phyloP scores from a whole-genome alignment of 164 flowering plant genomes.

The Chimonanthus praecox region DNA sequence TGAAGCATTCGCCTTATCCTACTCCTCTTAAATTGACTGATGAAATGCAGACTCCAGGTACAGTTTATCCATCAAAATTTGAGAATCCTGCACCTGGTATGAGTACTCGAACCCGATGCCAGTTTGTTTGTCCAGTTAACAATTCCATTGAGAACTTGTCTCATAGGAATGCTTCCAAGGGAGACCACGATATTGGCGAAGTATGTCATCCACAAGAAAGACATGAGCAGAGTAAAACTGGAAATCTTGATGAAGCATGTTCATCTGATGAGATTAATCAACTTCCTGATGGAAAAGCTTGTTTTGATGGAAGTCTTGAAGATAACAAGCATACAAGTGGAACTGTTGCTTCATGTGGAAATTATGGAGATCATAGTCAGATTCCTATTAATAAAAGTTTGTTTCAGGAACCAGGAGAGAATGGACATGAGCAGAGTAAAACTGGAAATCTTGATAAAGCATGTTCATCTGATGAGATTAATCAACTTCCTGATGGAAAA shows the following conservation, averaged over 20 bases:
- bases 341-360: conserved; percentile 73
- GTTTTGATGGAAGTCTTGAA: conserved; percentile 25
- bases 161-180: conserved; percentile 36
- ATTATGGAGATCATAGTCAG: conserved; percentile 39
- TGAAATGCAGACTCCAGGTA: conserved; percentile 97
- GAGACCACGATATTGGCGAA: conserved; percentile 6
- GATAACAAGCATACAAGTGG: conserved; percentile 76
- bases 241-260: conserved; percentile 55
- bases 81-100: conserved; percentile 30
- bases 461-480: conserved; percentile 22
- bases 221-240: conserved; percentile 18
- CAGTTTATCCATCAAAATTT: conserved; percentile 49
- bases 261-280: conserved; percentile 15
- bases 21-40: conserved; percentile 60
- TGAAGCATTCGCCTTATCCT: conserved; percentile 54
- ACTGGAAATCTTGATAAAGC: conserved; percentile 53
- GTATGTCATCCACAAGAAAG: conserved; percentile 22
- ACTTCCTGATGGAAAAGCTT: conserved; percentile 15
- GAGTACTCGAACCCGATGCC: conserved; percentile 54
- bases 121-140: conserved; percentile 52
- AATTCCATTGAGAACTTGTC: conserved; percentile 45
- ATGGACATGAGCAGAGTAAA: too few relatives aligned
- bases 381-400: conserved; percentile 41
- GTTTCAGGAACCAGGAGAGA: too few relatives aligned
- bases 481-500: conserved; percentile 16